Evolutionary conservation across 139 green algal species (phyloP).

Genomic region (Chlamydomonas urium): DNA sequence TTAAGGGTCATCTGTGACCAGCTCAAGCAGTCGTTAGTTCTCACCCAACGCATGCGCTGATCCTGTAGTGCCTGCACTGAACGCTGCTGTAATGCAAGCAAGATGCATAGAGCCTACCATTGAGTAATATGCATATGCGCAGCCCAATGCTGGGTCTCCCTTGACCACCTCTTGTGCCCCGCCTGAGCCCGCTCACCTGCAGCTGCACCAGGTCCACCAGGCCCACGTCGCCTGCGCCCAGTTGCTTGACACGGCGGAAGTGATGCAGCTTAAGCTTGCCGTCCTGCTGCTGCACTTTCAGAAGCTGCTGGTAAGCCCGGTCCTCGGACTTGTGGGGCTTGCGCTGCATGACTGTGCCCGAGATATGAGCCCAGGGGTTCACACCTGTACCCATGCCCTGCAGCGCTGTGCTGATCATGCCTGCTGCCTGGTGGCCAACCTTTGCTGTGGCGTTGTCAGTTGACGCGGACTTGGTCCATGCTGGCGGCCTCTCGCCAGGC

Average conservation of each 20-base stretch:
- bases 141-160: too few relatives aligned
- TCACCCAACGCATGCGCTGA: too few relatives aligned
- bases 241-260: constrained; percentile 86
- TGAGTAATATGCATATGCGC: too few relatives aligned
- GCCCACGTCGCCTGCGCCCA: constrained; percentile 86
- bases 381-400: constrained; percentile 38
- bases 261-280: constrained; percentile 75
- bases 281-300: constrained; percentile 43
- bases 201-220: constrained; percentile 75
- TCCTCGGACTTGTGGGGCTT: constrained; percentile 58
- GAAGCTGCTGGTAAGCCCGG: constrained; percentile 48
- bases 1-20: too few relatives aligned
- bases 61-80: too few relatives aligned
- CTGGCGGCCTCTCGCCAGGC: constrained; percentile 19
- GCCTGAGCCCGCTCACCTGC: neutral
- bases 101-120: too few relatives aligned
- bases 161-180: neutral
- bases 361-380: constrained; percentile 66
- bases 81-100: too few relatives aligned
- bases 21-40: too few relatives aligned
- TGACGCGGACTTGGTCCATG: constrained; percentile 27
- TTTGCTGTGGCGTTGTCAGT: constrained; percentile 28
- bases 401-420: constrained; percentile 45
- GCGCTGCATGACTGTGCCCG: constrained; percentile 30
- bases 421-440: constrained; percentile 40